A percentile compares a stretch with the other conserved stretches of the same genome.
Conservation (phyloP, 352 stramenopile species). For the Phytophthora ohioensis region DNA sequence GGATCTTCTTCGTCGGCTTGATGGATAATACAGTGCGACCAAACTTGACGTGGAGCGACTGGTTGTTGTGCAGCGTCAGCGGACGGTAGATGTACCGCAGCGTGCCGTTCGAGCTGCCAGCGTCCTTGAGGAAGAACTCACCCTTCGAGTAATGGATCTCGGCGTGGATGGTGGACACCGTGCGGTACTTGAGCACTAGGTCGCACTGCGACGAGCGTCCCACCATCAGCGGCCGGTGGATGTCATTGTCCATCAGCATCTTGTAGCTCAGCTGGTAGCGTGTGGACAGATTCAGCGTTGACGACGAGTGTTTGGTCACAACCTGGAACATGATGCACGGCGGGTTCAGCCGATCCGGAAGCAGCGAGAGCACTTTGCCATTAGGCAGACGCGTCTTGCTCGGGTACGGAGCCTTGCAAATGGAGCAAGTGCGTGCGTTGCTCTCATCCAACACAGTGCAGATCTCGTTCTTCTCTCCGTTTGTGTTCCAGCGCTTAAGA, state of each 20-base stretch:
- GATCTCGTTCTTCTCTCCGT: slow-evolving; percentile 91
- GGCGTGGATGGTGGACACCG: slow-evolving; percentile 94
- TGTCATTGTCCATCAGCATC: slow-evolving; percentile 94
- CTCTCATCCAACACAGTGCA: slow-evolving; percentile 87
- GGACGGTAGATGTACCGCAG: slow-evolving; percentile 95
- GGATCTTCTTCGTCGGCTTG: slow-evolving; percentile 91
- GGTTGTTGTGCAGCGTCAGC: slow-evolving; percentile 91
- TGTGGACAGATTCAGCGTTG: slow-evolving; percentile 86
- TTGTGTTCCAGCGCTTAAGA: slow-evolving; percentile 95
- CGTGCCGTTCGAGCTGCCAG: slow-evolving; percentile 94
- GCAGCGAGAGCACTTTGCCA: slow-evolving; percentile 77
- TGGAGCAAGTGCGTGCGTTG: slow-evolving; percentile 86
- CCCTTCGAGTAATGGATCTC: slow-evolving; percentile 94
- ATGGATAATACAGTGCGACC: slow-evolving; percentile 87
- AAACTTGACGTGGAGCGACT: slow-evolving; percentile 90
- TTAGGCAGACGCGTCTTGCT: slow-evolving; percentile 80
- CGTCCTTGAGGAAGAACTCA: slow-evolving; percentile 96
- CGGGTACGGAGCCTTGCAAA: slow-evolving; percentile 88
- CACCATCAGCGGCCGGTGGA: slow-evolving; percentile 91
- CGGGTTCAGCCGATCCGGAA: slow-evolving; percentile 76
- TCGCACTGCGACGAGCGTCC: slow-evolving; percentile 94
- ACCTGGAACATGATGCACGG: slow-evolving; percentile 91
- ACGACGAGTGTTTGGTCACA: slow-evolving; percentile 89
- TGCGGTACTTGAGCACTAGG: slow-evolving; percentile 96
- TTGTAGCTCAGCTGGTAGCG: slow-evolving; percentile 91